These are phyloP conservation scores for Xanthoconium purpureum DNA, from an alignment of 768 basidiomycete species.

Conservation along the genomic window DNA sequence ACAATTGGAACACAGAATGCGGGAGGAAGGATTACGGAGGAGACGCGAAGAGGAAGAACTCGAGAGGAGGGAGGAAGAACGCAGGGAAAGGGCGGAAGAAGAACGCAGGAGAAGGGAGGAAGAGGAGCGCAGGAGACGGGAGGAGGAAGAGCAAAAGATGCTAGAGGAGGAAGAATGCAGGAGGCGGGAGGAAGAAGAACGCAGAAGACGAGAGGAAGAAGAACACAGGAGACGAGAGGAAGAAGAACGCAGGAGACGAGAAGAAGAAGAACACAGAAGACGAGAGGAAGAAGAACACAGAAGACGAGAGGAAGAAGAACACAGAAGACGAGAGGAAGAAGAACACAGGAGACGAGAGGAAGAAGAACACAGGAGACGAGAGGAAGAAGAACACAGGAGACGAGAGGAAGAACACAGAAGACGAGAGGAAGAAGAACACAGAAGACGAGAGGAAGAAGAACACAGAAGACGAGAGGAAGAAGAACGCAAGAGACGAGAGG, in stretches of 20 bases:
- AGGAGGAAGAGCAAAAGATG: slow-evolving; percentile 24
- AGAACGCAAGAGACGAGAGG: slow-evolving; percentile 23
- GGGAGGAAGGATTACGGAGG: slow-evolving; percentile 1
- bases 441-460: slow-evolving; percentile 26
- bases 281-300: slow-evolving; percentile 25
- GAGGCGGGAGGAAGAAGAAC: slow-evolving; percentile 32
- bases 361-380: slow-evolving; percentile 20
- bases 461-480: slow-evolving; percentile 12
- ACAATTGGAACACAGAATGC: not conserved
- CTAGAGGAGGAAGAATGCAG: slow-evolving; percentile 11
- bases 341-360: not conserved
- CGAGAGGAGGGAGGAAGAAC: not conserved
- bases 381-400: slow-evolving; percentile 17
- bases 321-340: slow-evolving; percentile 22
- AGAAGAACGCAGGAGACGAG: slow-evolving; percentile 28
- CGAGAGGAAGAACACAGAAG: slow-evolving; percentile 34
- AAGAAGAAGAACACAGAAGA: slow-evolving; percentile 14
- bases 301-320: slow-evolving; percentile 15
- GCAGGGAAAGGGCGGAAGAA: not conserved
- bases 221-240: slow-evolving; percentile 23
- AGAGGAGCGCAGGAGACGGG: not conserved
- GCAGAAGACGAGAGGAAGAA: slow-evolving; percentile 12
- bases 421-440: slow-evolving; percentile 13
- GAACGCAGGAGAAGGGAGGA: slow-evolving; percentile 23
- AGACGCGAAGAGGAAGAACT: slow-evolving; percentile 24